Conservation (phyloP, 257 asterid species). For the Paulownia fortunei region DNA sequence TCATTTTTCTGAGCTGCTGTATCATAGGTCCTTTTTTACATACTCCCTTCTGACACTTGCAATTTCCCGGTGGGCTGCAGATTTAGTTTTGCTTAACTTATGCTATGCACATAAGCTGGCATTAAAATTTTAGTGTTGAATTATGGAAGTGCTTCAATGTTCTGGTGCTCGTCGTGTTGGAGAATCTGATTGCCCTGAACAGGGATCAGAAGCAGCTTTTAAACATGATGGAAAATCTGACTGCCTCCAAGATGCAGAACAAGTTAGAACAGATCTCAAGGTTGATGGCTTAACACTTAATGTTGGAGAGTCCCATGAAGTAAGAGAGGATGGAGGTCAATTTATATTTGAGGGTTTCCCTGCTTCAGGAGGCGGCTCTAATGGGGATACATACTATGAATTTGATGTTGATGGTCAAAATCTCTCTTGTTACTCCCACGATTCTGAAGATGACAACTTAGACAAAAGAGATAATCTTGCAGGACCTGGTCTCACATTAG, state of each 20-base stretch:
- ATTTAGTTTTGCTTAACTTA: constrained; percentile 34
- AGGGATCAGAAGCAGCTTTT: constrained; percentile 51
- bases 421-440: constrained; percentile 58
- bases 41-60: constrained; percentile 24
- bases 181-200: constrained; percentile 64
- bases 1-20: constrained; percentile 24
- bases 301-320: constrained; percentile 48
- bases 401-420: constrained; percentile 62
- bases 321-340: constrained; percentile 50
- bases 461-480: constrained; percentile 54
- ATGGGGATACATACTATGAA: constrained; percentile 54
- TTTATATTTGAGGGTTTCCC: constrained; percentile 55
- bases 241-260: constrained; percentile 48
- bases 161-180: constrained; percentile 51
- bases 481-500: constrained; percentile 47
- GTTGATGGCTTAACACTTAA: constrained; percentile 45
- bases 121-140: constrained; percentile 39
- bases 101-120: constrained; percentile 41
- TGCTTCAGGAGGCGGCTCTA: constrained; percentile 49
- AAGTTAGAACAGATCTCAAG: constrained; percentile 49
- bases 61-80: constrained; percentile 36
- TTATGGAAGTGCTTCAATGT: constrained; percentile 79
- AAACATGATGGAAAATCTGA: constrained; percentile 56
- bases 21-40: not conserved
- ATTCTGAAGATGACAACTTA: constrained; percentile 62